Evolutionary conservation across 2,329 filamentous ascomycete species (phyloP), one percentile per base, ranked within the genome.

Genomic region (Pseudogymnoascus sp.): DNA sequence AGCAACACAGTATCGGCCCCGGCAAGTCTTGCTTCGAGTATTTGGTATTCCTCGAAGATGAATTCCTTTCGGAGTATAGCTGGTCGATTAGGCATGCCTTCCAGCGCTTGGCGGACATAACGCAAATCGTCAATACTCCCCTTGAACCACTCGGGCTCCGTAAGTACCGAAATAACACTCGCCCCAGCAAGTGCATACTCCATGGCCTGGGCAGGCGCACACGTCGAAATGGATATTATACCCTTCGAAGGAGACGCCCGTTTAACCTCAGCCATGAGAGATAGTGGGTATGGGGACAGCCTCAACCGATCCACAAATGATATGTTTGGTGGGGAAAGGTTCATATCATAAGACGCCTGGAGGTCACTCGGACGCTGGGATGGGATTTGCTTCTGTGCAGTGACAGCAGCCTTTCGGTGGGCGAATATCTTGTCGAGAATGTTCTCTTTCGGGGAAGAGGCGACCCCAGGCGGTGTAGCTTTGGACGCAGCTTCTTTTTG

Each of bases 101-200:
- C 86, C n/a, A 99, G 79, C 59, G 90, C 92, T 75, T 93, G 90
- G 50, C 95, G 86, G 31, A 97, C 95, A 36, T 89, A 86, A 65
- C 90, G 86, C 62, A 99, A 79, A 73, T 99, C 95, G 64, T 99
- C 93, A 65, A 99, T 93, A 75, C 89, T 96, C 59, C 95, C 95
- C 78, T 97, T 97, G 81, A 99, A 99, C 95, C 95, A 99, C 73
- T 97, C 90, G 0, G 96, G 95, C 76, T 99, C 95, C 0, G 95
- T 99, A 56, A 99, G 83, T n/a, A 99, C 95, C 1, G 95, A 97
- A 68, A 99, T 99, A 40, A 96, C 91, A 73, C 93, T 97, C 59
- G 95, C 95, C 12, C 95, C 96, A 5, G 95, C 93, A 61, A 95
- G 83, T 8, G 96, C 95, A 75, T 99, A 99, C 69, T 89, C 91